Percentiles rank a stretch among this genome's conserved stretches.
These are phyloP conservation scores for Magnusiomyces fungicola DNA, from an alignment of 1,139 yeast genomes.

Conservation along the genomic window DNA sequence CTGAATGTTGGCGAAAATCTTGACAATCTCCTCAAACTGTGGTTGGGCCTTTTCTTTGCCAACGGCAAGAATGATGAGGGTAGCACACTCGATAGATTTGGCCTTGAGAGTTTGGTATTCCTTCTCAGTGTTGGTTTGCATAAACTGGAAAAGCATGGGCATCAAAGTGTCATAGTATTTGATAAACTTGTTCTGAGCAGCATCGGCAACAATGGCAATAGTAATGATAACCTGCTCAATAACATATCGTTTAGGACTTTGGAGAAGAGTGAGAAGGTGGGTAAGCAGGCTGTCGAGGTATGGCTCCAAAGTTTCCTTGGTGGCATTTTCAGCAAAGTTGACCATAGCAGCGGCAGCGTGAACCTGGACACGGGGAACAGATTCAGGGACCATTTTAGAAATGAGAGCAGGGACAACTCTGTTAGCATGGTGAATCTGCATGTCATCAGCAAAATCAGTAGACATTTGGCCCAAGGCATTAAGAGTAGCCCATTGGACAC, in stretches of 20 bases:
- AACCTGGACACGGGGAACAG: conserved; percentile 89
- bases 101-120: conserved; percentile 80
- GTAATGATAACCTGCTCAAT: conserved; percentile 97
- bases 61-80: conserved; percentile 93
- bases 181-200: conserved; percentile 84
- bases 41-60: conserved; percentile 84
- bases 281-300: conserved; percentile 73
- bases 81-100: conserved; percentile 91
- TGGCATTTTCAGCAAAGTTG: conserved; percentile 87
- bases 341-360: conserved; percentile 99
- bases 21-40: conserved; percentile 67
- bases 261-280: conserved; percentile 65
- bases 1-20: conserved; percentile 69
- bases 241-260: conserved; percentile 83
- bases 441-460: conserved; percentile 89
- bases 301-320: conserved; percentile 82
- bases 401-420: conserved; percentile 82
- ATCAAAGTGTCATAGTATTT: conserved; percentile 92
- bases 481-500: conserved; percentile 97
- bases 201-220: conserved; percentile 95
- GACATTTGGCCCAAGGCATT: conserved; percentile 96
- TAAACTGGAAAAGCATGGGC: conserved; percentile 78
- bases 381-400: conserved; percentile 60
- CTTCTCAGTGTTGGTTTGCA: conserved; percentile 69
- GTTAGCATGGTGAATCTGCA: conserved; percentile 74